A percentile compares a stretch with the other conserved stretches of the same genome.
These are phyloP conservation scores for Kodamaea neixiangensis DNA, from an alignment of 805 yeast genomes.

Conservation along the genomic window DNA sequence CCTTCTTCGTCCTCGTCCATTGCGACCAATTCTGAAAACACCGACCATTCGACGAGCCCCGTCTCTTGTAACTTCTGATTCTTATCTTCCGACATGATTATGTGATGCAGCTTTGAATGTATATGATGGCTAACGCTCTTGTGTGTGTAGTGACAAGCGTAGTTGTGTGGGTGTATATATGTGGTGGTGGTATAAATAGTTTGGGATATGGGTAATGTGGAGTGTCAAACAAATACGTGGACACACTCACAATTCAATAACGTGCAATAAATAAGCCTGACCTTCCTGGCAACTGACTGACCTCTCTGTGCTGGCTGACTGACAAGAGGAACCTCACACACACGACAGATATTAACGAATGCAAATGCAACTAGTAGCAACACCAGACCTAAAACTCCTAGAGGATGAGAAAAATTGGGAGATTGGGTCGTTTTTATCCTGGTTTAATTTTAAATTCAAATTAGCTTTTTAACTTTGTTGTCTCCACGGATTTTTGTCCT, in stretches of 20 bases:
- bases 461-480: not conserved
- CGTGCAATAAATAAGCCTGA: not conserved
- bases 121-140: no score
- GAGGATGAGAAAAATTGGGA: not conserved
- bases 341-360: no score
- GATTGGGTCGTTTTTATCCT: not conserved
- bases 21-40: conserved; percentile 80
- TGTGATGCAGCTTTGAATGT: not conserved
- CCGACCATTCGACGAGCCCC: conserved; percentile 84
- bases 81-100: conserved; percentile 14
- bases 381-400: not conserved
- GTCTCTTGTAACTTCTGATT: conserved; percentile 41
- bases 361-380: not conserved
- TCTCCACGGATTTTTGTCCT: not conserved
- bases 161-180: no score
- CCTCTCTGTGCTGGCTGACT: not conserved
- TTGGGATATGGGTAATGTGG: not conserved
- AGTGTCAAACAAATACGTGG: not conserved
- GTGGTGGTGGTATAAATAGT: no score
- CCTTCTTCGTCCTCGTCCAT: conserved; percentile 98
- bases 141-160: no score
- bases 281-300: not conserved
- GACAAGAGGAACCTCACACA: no score
- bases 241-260: not conserved
- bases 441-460: not conserved